Conservation (phyloP, 2,329 filamentous ascomycete species). For the Aureobasidium sp. region DNA sequence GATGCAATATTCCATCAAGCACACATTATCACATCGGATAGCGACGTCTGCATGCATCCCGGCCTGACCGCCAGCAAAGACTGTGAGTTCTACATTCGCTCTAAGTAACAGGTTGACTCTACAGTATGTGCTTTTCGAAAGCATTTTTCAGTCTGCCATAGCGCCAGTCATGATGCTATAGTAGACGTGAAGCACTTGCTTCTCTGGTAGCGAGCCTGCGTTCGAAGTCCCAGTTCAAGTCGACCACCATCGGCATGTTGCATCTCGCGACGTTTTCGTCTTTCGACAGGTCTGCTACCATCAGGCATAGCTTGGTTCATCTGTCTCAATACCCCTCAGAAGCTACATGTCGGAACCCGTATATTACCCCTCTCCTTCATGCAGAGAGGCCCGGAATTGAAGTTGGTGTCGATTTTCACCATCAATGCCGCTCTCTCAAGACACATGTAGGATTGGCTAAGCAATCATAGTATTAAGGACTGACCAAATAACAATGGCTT, state of each 20-base stretch:
- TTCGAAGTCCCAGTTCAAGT: background rate
- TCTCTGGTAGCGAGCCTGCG: background rate
- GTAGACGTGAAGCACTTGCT: background rate
- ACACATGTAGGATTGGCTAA: background rate
- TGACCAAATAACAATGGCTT: background rate
- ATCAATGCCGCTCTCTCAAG: background rate
- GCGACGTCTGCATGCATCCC: background rate
- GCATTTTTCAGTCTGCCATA: too few relatives aligned
- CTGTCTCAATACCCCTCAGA: background rate
- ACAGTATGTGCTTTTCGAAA: background rate
- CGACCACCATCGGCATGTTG: background rate
- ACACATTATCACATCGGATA: conserved; percentile 4
- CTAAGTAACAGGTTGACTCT: too few relatives aligned
- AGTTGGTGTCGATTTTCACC: background rate
- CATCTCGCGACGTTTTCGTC: background rate
- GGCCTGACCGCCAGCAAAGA: background rate
- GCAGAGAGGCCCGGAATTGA: background rate
- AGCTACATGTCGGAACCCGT: background rate
- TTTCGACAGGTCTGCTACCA: background rate
- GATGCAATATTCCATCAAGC: background rate
- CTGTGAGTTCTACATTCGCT: background rate
- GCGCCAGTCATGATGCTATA: background rate
- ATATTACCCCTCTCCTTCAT: background rate
- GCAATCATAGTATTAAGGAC: background rate
- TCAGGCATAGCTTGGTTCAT: background rate